phyloP scores from a whole-genome alignment of 345 rosid genomes.

The Chamaenerion angustifolium region DNA sequence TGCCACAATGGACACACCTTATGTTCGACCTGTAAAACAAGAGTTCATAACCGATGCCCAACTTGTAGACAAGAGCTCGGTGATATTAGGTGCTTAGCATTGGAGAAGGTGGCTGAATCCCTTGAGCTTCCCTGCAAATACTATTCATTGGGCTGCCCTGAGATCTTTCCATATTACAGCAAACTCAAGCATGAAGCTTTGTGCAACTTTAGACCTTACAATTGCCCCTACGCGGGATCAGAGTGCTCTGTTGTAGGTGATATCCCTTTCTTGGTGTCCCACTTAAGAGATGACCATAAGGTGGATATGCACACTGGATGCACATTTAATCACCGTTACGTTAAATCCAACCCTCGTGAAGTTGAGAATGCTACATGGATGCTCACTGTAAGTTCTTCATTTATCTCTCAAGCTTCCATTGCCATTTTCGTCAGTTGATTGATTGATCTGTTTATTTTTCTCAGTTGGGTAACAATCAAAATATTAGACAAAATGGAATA shows the following conservation, averaged over 20 bases:
- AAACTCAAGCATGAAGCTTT: constrained; percentile 51
- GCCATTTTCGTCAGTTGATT: not conserved
- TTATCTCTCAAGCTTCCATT: not conserved
- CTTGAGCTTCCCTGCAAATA: constrained; percentile 49
- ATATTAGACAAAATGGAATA: no score
- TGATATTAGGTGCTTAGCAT: constrained; percentile 48
- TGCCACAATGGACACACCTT: constrained; percentile 56
- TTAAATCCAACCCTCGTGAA: constrained; percentile 69
- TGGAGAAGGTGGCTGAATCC: constrained; percentile 57
- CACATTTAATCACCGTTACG: constrained; percentile 68
- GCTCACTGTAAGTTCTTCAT: constrained; percentile 39
- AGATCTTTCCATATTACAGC: constrained; percentile 44
- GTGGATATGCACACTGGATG: constrained; percentile 78
- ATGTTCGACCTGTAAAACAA: constrained; percentile 45
- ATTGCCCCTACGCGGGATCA: constrained; percentile 67
- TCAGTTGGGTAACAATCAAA: no score
- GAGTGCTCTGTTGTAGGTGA: constrained; percentile 59
- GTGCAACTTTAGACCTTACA: constrained; percentile 45
- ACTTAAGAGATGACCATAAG: constrained; percentile 70
- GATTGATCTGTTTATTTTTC: no score
- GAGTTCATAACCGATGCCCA: constrained; percentile 43
- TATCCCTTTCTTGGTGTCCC: constrained; percentile 45
- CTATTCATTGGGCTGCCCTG: constrained; percentile 43
- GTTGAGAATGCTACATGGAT: constrained; percentile 78
- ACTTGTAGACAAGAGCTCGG: constrained; percentile 52